phyloP scores from a whole-genome alignment of 176 grass and related monocot genomes.

The Oryza rufipogon region DNA sequence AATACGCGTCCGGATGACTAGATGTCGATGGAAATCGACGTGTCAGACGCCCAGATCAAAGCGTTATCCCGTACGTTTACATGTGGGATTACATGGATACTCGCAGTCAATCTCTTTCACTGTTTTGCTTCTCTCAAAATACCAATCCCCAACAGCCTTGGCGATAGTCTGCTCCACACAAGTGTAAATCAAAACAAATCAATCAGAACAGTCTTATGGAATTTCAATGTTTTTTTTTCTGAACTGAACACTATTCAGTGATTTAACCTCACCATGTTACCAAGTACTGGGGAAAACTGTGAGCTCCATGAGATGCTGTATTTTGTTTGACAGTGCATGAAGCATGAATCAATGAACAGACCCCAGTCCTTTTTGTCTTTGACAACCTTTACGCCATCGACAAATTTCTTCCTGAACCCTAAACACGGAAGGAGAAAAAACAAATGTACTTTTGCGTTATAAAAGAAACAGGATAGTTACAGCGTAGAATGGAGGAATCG shows the following conservation, averaged over 20 bases:
- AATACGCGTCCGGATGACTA: background rate
- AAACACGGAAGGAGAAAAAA: background rate
- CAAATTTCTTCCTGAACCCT: constrained; percentile 47
- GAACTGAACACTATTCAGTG: background rate
- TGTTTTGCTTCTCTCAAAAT: constrained; percentile 49
- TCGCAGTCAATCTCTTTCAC: constrained; percentile 54
- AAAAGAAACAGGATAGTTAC: background rate
- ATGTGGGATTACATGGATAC: constrained; percentile 69
- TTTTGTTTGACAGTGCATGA: constrained; percentile 62
- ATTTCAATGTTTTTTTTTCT: background rate
- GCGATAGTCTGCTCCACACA: constrained; percentile 49
- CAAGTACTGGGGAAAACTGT: constrained; percentile 47
- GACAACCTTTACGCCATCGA: constrained; percentile 45
- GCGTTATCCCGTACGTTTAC: background rate
- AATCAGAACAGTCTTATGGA: background rate
- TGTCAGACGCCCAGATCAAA: no score
- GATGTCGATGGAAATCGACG: no score
- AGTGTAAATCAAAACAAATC: background rate
- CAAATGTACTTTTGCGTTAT: background rate
- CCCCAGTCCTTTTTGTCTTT: constrained; percentile 39
- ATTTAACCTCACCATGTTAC: constrained; percentile 41
- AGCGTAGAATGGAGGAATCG: background rate
- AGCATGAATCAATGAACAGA: constrained; percentile 73
- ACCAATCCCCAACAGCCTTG: constrained; percentile 79
- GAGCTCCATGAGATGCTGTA: constrained; percentile 48